phyloP scores from a whole-genome alignment of 139 green algal genomes.

The Closterium sp. region DNA sequence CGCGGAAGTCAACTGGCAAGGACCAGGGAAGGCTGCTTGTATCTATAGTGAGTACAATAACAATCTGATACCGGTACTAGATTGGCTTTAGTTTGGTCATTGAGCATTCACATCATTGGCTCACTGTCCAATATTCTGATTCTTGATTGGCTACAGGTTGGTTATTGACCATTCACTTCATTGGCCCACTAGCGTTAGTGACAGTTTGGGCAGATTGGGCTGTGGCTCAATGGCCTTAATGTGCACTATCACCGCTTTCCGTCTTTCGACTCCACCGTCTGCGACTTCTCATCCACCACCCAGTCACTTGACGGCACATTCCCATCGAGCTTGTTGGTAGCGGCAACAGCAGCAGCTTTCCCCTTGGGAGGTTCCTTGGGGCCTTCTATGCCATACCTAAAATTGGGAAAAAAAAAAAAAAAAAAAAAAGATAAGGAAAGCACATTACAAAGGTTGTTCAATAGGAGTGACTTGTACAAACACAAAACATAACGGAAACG shows the following conservation, averaged over 20 bases:
- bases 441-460: not conserved
- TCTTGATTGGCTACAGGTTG: not conserved
- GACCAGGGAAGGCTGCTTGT: not conserved
- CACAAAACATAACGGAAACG: not conserved
- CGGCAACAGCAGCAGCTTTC: slow-evolving; percentile 39
- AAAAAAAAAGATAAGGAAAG: too few relatives aligned
- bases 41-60: too few relatives aligned
- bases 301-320: slow-evolving; percentile 14
- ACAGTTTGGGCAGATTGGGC: slow-evolving; percentile 39
- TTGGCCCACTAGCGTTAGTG: slow-evolving; percentile 21
- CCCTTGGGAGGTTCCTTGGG: slow-evolving; percentile 28
- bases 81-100: too few relatives aligned
- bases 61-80: too few relatives aligned
- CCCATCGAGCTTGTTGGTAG: not conserved
- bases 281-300: slow-evolving; percentile 69
- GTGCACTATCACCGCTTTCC: slow-evolving; percentile 31
- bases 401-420: not conserved
- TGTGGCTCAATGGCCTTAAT: slow-evolving; percentile 52
- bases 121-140: not conserved
- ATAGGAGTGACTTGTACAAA: not conserved
- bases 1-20: not conserved
- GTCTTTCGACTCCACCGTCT: slow-evolving; percentile 46
- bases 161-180: not conserved
- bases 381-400: slow-evolving; percentile 91
- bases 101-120: too few relatives aligned